Evolutionary conservation across 2,329 filamentous ascomycete genomes (phyloP).

Genomic region (Fusarium udum): DNA sequence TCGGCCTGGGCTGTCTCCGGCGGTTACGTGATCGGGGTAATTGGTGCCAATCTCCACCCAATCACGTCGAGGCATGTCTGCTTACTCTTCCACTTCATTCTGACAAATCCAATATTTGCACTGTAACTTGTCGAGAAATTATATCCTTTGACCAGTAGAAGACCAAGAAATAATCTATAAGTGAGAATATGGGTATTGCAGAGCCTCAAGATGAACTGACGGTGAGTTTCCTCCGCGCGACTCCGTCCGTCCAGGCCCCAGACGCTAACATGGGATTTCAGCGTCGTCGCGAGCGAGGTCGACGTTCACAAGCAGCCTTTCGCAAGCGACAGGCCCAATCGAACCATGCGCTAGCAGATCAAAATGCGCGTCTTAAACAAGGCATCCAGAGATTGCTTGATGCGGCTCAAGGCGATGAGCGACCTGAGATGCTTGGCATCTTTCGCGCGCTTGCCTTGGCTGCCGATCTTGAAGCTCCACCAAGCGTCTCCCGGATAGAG

Average conservation of each 20-base stretch:
- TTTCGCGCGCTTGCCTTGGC: not conserved
- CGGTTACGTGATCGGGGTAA: conserved; percentile 17
- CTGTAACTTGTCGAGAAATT: rapidly evolving
- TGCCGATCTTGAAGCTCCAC: not conserved
- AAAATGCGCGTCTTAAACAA: not conserved
- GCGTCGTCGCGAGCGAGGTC: conserved; percentile 13
- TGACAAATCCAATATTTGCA: not conserved
- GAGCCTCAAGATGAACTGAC: not conserved
- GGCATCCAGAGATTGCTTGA: not conserved
- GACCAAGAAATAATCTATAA: rapidly evolving
- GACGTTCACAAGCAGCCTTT: conserved; percentile 13
- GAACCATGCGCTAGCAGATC: rapidly evolving
- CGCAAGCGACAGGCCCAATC: not conserved
- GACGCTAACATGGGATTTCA: not conserved
- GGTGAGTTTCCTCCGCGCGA: rapidly evolving
- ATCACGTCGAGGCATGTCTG: not conserved
- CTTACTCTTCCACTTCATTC: not conserved
- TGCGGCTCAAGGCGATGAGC: not conserved
- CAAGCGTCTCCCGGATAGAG: rapidly evolving
- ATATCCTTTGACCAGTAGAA: rapidly evolving
- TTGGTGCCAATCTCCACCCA: not conserved
- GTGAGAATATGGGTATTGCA: not conserved
- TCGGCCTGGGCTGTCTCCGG: not conserved
- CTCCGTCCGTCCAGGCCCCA: rapidly evolving
- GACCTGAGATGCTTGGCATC: not conserved